Evolutionary conservation across 768 basidiomycete species (phyloP), one percentile per base, ranked within the genome.

Genomic region (Amanita phalloides): DNA sequence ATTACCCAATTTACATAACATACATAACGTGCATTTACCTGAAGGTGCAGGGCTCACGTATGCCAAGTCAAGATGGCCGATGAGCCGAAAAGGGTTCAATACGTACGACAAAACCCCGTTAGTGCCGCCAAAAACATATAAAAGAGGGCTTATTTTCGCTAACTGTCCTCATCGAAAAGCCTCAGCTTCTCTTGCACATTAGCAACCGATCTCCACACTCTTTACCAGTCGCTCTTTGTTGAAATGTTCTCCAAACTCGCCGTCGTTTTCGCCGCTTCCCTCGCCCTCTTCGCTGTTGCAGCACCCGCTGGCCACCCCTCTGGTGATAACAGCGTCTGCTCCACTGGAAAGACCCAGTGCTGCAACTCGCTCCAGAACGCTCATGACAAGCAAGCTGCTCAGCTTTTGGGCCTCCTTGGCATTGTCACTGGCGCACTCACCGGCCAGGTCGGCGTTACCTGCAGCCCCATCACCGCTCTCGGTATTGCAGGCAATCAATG

Each of bases 161-260:
- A 1, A 4, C 4, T 5, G 3, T 42, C 25, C 23, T 26, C 26
- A 38, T 39, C 35, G 11, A n/a, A 39, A 38, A 9, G n/a, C n/a
- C 8, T 25, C 38, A 26, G 48, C 36, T 30, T 39, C 48, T 30
- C 30, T 49, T 49, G 28, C 39, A 28, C 28, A 38, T 49, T 49
- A 49, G 48, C 48, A 49, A 42, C 21, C 23, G 1, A 20, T 4
- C 25, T 23, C 14, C 39, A 38, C 37, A 49, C 4, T 49, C 48
- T 41, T 49, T 49, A 39, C 37, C 48, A 49, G 48, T 41, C 48
- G 30, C 48, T 49, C 48, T 37, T 30, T 49, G 6, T 49, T 17
- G 48, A 49, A 17, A 66, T 66, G 65, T 64, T 64, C 62, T 62
- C 61, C 60, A 64, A 66, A 49, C 39, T 60, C 58, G 59, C 58